A percentile compares a stretch with the other conserved stretches of the same genome.
Conservation (phyloP, 208 protist species). For the Trypanosomatidae sp. region DNA sequence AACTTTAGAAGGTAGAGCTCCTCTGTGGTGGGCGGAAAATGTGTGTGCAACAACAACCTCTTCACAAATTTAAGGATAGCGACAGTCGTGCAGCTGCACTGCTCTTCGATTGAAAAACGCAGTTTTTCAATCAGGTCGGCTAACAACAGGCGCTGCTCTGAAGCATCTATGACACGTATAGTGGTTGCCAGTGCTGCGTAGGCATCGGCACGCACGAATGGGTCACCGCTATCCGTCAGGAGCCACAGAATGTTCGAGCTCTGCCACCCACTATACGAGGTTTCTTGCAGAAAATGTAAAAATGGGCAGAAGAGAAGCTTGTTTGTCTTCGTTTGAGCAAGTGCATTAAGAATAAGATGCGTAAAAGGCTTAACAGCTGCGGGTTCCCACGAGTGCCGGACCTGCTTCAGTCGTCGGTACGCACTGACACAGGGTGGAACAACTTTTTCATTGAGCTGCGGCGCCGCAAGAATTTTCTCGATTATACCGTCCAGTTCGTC, state of each 20-base stretch:
- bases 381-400: conserved; percentile 3
- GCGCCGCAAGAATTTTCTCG: neutral
- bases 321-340: conserved; percentile 7
- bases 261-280: conserved; percentile 5
- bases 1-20: conserved; percentile 12
- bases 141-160: conserved; percentile 10
- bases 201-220: conserved; percentile 32
- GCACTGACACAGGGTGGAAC: conserved; percentile 19
- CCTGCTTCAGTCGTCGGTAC: conserved; percentile 14
- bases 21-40: conserved; percentile 5
- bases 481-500: conserved; percentile 8
- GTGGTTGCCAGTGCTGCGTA: conserved; percentile 10
- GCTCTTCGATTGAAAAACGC: conserved; percentile 9
- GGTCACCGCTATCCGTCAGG: conserved; percentile 9
- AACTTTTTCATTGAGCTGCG: conserved; percentile 1
- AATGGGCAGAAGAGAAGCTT: conserved; percentile 22
- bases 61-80: conserved; percentile 22
- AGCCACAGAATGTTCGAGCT: conserved; percentile 1
- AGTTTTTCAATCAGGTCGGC: conserved; percentile 18
- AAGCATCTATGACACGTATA: neutral
- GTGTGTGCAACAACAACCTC: neutral
- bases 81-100: conserved; percentile 18
- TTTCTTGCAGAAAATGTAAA: conserved; percentile 28
- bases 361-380: neutral
- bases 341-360: neutral